These are phyloP conservation scores for Glarea lozoyensis DNA, from an alignment of 495 filamentous ascomycete genomes.

Conservation along the genomic window DNA sequence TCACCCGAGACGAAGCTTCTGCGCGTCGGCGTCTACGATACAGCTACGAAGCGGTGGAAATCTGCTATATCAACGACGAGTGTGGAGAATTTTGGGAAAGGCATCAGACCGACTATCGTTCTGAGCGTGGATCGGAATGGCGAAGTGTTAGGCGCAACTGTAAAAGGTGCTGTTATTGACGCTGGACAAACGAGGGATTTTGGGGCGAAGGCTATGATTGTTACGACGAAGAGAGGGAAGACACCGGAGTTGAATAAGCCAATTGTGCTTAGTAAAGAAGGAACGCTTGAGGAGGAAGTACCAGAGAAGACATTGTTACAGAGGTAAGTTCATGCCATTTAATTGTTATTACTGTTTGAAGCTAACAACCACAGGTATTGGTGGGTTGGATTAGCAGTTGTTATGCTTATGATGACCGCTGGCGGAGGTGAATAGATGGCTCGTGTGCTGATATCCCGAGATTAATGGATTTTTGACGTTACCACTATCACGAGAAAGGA, in stretches of 20 bases:
- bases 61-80: conserved; percentile 39
- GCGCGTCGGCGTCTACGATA: conserved; percentile 40
- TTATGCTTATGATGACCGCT: conserved; percentile 22
- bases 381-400: conserved; percentile 30
- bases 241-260: conserved; percentile 56
- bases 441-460: too few relatives aligned
- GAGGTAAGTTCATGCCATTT: too few relatives aligned
- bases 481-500: too few relatives aligned
- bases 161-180: conserved; percentile 37
- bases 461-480: too few relatives aligned
- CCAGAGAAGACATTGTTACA: conserved; percentile 61
- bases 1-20: conserved; percentile 29
- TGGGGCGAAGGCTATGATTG: conserved; percentile 43
- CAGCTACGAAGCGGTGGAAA: conserved; percentile 28
- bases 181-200: conserved; percentile 48
- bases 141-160: conserved; percentile 30
- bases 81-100: conserved; percentile 42
- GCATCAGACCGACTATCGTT: conserved; percentile 39
- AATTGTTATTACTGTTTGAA: too few relatives aligned
- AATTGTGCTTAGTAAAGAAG: conserved; percentile 52
- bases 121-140: conserved; percentile 33
- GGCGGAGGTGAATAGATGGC: conserved; percentile 41
- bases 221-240: conserved; percentile 35
- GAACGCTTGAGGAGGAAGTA: conserved; percentile 41
- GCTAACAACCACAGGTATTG: conserved; percentile 38